Base-by-base conservation (phyloP, 768 basidiomycete genomes). In the Nevesoporus exiguus region DNA sequence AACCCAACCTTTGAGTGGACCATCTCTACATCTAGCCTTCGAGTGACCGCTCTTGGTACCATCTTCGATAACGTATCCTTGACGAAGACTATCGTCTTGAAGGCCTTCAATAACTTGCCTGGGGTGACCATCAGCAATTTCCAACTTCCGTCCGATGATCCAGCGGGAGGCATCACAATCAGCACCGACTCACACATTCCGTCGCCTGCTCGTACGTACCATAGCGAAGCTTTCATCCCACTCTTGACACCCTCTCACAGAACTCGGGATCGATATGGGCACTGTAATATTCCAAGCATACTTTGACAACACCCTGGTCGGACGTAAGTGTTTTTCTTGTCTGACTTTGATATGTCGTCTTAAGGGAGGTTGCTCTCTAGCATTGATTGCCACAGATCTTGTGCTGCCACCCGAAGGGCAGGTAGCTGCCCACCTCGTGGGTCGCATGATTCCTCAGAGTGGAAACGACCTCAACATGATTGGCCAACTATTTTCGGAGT, bases 61-160 rank as follows among this genome's bases (percentile, higher is more conserved):
- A 79, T 83, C 57, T 89, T 89, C 58, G 83, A 87, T 55, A 77
- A 79, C 52, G 79, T 89, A 27, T 71, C 75, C 0, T 74, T 90
- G 33, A 77, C 74, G 44, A 89, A 89, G 69, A 72, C 75, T 2
- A 64, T 88, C 36, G 69, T 80, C 5, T 78, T 88, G 73, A 84
- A 81, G 61, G 88, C 86, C 5, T 89, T 89, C 68, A 83, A 89
- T 55, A 78, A 78, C 29, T 72, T 90, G 7, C 84, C 84, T 8
- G 86, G 86, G 7, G 83, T 88, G 40, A 82, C 80, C 7, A 86
- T 89, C 64, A 80, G 76, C 56, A 84, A 87, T 70, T 88, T 88
- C 73, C 72, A 83, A 63, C 74, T 88, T 52, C 86, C 86, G 1
- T 78, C 78, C 4, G 85, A 88, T 58, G 81, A 85, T 60, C 77